Evolutionary conservation across 1,284 basidiomycete species (phyloP).

Genomic region (Grifola frondosa): DNA sequence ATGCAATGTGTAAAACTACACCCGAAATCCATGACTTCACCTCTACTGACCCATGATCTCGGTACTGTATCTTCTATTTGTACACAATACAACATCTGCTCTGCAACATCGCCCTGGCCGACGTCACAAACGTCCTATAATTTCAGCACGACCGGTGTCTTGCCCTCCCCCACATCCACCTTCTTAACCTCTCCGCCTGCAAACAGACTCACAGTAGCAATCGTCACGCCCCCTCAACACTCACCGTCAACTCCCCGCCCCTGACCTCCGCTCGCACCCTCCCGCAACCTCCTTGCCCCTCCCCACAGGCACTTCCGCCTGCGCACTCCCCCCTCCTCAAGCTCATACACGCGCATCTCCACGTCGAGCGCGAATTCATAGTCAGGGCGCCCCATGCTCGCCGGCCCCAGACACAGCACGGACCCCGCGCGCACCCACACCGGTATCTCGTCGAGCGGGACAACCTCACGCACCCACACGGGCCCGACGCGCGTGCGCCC

Average conservation of each 20-base stretch:
- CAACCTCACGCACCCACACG: slow-evolving; percentile 54
- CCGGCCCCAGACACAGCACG: slow-evolving; percentile 57
- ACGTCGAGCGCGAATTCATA: slow-evolving; percentile 57
- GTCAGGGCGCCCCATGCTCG: slow-evolving; percentile 57
- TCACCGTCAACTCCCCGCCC: slow-evolving; percentile 30
- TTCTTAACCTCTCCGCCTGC: slow-evolving; percentile 13
- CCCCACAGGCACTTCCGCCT: slow-evolving; percentile 45
- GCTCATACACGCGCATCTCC: slow-evolving; percentile 53
- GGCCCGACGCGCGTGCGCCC: slow-evolving; percentile 49
- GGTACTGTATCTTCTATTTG: neutral
- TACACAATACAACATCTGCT: neutral
- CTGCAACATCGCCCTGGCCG: neutral
- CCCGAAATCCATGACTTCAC: no score
- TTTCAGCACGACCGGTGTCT: slow-evolving; percentile 15
- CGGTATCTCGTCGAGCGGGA: slow-evolving; percentile 59
- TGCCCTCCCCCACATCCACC: slow-evolving; percentile 9
- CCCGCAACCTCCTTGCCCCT: slow-evolving; percentile 39
- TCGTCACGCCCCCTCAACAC: slow-evolving; percentile 23
- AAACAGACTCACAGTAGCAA: slow-evolving; percentile 23
- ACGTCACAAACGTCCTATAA: no score
- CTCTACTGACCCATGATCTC: no score
- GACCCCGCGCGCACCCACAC: slow-evolving; percentile 64
- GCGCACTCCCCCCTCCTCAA: slow-evolving; percentile 45
- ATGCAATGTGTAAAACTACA: no score
- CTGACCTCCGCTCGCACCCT: slow-evolving; percentile 36